A percentile compares a stretch with the other conserved stretches of the same genome.
phyloP scores from a whole-genome alignment of 345 rosid species.

The Populus tremula region DNA sequence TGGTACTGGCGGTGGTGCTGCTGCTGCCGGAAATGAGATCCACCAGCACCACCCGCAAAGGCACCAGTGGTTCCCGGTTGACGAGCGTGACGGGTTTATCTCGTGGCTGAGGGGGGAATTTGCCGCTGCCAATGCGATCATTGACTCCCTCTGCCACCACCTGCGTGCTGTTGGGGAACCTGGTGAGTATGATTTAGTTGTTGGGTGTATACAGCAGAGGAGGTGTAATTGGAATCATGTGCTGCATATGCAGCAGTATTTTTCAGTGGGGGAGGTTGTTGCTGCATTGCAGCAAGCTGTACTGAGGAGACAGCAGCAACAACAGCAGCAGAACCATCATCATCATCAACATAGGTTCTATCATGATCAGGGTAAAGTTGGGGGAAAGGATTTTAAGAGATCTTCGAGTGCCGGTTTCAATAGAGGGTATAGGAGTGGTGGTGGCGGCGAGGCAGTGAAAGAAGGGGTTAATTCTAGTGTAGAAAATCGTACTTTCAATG shows the following conservation, averaged over 20 bases:
- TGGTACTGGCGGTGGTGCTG: constrained; percentile 8
- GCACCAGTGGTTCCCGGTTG: constrained; percentile 53
- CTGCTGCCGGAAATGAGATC: constrained; percentile 28
- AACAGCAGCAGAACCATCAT: constrained; percentile 14
- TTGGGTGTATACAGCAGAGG: constrained; percentile 65
- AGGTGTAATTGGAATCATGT: constrained; percentile 73
- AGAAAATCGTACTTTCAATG: constrained; percentile 34
- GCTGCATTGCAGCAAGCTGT: constrained; percentile 66
- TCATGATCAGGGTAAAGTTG: constrained; percentile 51
- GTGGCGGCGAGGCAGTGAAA: constrained; percentile 30
- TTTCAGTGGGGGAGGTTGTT: constrained; percentile 53
- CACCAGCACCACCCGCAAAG: constrained; percentile 37
- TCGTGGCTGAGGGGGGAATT: constrained; percentile 87
- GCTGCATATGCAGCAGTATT: constrained; percentile 81
- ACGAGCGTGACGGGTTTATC: constrained; percentile 76
- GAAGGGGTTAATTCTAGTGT: constrained; percentile 36
- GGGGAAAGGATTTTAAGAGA: constrained; percentile 58
- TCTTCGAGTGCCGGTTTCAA: constrained; percentile 41
- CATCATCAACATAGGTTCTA: constrained; percentile 19
- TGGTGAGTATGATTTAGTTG: constrained; percentile 62
- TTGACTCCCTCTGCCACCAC: constrained; percentile 73
- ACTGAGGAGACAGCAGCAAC: constrained; percentile 49
- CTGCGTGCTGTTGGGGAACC: constrained; percentile 58
- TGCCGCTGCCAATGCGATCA: constrained; percentile 90
- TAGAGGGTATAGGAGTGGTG: constrained; percentile 36